phyloP scores from a whole-genome alignment of 2,329 filamentous ascomycete genomes.

The Diplodia seriata region DNA sequence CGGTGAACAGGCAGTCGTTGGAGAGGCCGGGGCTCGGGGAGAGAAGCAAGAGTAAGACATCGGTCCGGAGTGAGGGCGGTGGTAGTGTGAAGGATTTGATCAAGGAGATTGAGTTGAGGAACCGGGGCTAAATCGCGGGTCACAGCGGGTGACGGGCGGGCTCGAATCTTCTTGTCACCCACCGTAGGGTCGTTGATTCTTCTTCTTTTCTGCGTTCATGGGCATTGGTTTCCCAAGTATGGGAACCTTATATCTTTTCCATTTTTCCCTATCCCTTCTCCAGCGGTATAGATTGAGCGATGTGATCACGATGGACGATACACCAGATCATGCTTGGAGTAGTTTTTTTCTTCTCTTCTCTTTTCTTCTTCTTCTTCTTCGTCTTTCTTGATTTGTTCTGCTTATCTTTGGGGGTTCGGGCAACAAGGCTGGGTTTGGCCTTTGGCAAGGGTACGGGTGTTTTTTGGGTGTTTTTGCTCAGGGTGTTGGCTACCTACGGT shows the following conservation, averaged over 20 bases:
- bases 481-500: neutral
- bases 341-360: neutral
- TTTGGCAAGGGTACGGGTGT: constrained; percentile 9
- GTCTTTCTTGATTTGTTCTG: neutral
- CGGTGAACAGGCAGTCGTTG: constrained; percentile 34
- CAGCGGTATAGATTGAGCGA: constrained; percentile 1
- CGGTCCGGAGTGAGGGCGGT: constrained; percentile 7
- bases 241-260: neutral
- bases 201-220: neutral
- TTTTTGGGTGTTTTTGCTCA: constrained; percentile 8
- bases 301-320: neutral
- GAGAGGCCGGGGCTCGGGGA: constrained; percentile 28
- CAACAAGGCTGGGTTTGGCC: neutral
- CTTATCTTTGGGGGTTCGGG: neutral
- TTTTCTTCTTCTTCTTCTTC: neutral
- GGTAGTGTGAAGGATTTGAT: constrained; percentile 29
- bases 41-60: constrained; percentile 30
- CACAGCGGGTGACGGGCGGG: too few relatives aligned
- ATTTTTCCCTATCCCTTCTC: neutral
- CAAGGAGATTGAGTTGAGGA: constrained; percentile 19
- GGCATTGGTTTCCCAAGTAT: neutral
- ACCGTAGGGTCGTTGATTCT: neutral
- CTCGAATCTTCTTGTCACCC: too few relatives aligned
- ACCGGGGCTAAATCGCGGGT: neutral
- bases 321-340: neutral